phyloP scores from a whole-genome alignment of 305 asterid species.

The Fraxinus nigra region DNA sequence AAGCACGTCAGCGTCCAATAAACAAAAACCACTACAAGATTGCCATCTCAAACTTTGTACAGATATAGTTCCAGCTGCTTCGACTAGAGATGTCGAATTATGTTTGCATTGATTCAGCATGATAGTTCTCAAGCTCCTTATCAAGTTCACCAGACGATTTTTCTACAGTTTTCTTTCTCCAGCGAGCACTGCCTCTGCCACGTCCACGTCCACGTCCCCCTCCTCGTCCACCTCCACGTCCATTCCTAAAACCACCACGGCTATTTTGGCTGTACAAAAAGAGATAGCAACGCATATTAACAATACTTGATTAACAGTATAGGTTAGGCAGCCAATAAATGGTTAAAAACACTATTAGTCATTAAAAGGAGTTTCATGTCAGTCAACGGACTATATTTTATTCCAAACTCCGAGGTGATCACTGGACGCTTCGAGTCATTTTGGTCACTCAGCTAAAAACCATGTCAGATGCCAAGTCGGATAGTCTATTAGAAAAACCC shows the following conservation, averaged over 20 bases:
- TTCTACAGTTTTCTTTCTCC: constrained; percentile 44
- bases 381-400: not conserved
- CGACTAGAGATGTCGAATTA: constrained; percentile 17
- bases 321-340: not conserved
- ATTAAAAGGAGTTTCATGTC: not conserved
- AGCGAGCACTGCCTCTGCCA: constrained; percentile 39
- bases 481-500: not conserved
- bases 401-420: not conserved
- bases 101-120: constrained; percentile 71
- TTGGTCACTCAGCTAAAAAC: not conserved
- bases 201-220: constrained; percentile 30
- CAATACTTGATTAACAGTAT: not conserved
- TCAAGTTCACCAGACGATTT: constrained; percentile 90
- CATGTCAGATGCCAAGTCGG: not conserved
- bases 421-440: not conserved
- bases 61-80: not conserved
- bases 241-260: constrained; percentile 45
- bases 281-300: not conserved
- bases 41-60: constrained; percentile 3
- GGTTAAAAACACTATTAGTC: not conserved
- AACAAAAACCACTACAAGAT: not conserved
- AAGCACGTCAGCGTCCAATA: not conserved
- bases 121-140: constrained; percentile 85
- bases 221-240: constrained; percentile 15
- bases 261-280: constrained; percentile 44